Evolutionary conservation across 306 rosid genomes (phyloP), one percentile per base, ranked within the genome.

Genomic region (Citrullus colocynthis): DNA sequence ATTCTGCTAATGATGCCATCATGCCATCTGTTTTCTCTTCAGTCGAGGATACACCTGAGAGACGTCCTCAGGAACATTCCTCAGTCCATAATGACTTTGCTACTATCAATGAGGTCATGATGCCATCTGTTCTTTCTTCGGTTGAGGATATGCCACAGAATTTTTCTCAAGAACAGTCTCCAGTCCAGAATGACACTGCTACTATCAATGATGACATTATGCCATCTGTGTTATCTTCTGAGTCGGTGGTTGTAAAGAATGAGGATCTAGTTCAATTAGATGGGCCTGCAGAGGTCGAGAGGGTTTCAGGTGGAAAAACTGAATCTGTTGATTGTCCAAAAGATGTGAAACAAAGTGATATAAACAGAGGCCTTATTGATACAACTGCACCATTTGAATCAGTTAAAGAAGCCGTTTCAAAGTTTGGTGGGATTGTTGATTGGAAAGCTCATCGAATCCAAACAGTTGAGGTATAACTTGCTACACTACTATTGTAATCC

Each of bases 391-490:
- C 99, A 37, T 88, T 96, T 83, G 98, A 96, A 81, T 96, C 99
- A 71, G 99, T 96, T 80, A 93, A 96, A 86, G 97, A 88, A 85
- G 99, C 97, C 71, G 99, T 96, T 81, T 91, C 99, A 62, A 96
- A 91, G 83, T 93, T 88, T 85, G 99, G 99, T 82, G 98, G 98
- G 75, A 96, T 93, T 88, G 96, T 92, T 77, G 98, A 96, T 83
- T 96, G 99, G 99, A 96, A 96, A 86, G 98, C 98, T 72, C 99
- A 96, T 77, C 90, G 87, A 85, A 83, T 89, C 77, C 96, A 88
- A 80, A 91, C 96, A 51, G 97, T 91, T 64, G 97, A 92, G 98
- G 99, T 91, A 88, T 77, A 58, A 71, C 71, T 81, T 45, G 32
- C 45, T 24, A 44, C 18, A 30, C 55, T 63, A 24, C 34, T 13